Conservation (phyloP, 2,329 filamentous ascomycete species). For the Aspergillus sp. region DNA sequence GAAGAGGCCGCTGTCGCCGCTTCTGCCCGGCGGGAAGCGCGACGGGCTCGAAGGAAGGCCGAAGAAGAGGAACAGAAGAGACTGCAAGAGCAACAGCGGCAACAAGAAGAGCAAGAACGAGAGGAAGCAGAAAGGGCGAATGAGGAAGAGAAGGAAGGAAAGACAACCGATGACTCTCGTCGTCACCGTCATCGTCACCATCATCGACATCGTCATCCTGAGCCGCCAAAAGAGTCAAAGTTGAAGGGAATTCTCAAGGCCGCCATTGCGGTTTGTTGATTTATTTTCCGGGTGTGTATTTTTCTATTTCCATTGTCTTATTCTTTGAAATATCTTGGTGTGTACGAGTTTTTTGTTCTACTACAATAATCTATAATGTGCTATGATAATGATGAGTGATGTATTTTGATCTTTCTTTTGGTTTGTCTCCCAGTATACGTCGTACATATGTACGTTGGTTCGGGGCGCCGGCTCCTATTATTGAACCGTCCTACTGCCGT, state of each 20-base stretch:
- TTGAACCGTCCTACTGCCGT: too few relatives aligned
- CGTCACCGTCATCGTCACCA: constrained; percentile 18
- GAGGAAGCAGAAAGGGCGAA: constrained; percentile 13
- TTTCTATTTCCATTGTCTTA: not conserved
- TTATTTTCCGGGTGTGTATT: not conserved
- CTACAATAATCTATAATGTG: too few relatives aligned
- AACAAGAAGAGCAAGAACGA: constrained; percentile 2
- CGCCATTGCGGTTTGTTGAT: constrained; percentile 21
- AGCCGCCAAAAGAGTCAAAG: constrained; percentile 21
- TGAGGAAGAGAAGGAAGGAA: constrained; percentile 10
- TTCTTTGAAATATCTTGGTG: too few relatives aligned
- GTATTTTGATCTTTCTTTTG: too few relatives aligned
- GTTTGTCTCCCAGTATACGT: too few relatives aligned
- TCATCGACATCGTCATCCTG: constrained; percentile 21
- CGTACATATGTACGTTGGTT: too few relatives aligned
- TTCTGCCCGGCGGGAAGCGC: constrained; percentile 13
- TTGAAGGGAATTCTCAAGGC: constrained; percentile 24
- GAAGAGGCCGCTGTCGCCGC: constrained; percentile 11
- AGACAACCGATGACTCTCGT: constrained; percentile 10
- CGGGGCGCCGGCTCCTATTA: too few relatives aligned
- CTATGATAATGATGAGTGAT: too few relatives aligned
- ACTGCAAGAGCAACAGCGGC: too few relatives aligned
- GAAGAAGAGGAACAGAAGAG: constrained; percentile 4
- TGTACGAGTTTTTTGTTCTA: not conserved
- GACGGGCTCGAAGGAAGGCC: constrained; percentile 15